Evolutionary conservation across 2,329 filamentous ascomycete genomes (phyloP).

Genomic region (Clathrospora elynae): DNA sequence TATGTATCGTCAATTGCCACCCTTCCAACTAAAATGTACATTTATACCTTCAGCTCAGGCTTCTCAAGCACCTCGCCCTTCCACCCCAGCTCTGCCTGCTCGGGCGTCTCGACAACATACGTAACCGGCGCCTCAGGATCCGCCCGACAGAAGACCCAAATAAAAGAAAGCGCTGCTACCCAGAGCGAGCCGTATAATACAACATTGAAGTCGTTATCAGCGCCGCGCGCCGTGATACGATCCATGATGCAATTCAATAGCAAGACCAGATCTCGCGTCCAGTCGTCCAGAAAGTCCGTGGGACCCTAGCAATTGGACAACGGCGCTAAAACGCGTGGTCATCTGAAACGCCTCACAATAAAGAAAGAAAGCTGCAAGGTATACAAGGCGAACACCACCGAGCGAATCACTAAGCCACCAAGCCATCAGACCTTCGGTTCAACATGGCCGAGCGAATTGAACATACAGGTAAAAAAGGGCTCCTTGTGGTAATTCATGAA

Average conservation of each 20-base stretch:
- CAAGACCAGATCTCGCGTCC: slow-evolving; percentile 10
- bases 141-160: slow-evolving; percentile 35
- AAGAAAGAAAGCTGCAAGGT: not conserved
- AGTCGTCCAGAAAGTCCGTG: slow-evolving; percentile 6
- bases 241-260: slow-evolving; percentile 29
- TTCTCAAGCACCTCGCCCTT: slow-evolving; percentile 63
- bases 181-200: slow-evolving; percentile 27
- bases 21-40: not conserved
- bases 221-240: slow-evolving; percentile 26
- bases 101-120: slow-evolving; percentile 68
- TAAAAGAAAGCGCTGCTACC: slow-evolving; percentile 27
- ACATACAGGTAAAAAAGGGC: not conserved
- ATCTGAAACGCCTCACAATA: slow-evolving; percentile 13
- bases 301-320: slow-evolving; percentile 10
- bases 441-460: slow-evolving; percentile 9
- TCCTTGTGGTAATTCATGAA: slow-evolving; percentile 8
- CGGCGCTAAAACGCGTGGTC: slow-evolving; percentile 23
- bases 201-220: slow-evolving; percentile 30
- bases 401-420: slow-evolving; percentile 4
- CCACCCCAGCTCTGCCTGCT: slow-evolving; percentile 60
- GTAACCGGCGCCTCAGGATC: slow-evolving; percentile 54
- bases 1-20: slow-evolving; percentile 32
- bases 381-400: slow-evolving; percentile 4
- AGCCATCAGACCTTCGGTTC: not conserved
- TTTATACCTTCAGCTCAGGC: slow-evolving; percentile 63